Percentiles rank a stretch among this genome's conserved stretches.
Evolutionary conservation across 2,329 filamentous ascomycete species (phyloP).

Genomic region (Aspergillus terreus): DNA sequence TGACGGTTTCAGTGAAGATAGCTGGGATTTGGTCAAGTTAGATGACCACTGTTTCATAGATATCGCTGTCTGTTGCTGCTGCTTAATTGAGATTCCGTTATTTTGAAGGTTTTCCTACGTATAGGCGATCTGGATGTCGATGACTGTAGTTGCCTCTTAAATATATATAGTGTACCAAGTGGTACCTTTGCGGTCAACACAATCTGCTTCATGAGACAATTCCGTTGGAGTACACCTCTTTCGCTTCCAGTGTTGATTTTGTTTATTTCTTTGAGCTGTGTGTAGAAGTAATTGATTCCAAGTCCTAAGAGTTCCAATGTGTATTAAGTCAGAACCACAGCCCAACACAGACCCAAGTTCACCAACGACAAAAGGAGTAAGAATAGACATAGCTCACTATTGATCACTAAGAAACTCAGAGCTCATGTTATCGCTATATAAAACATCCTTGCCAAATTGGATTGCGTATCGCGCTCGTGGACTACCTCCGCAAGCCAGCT

Average conservation of each 20-base stretch:
- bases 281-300: too few relatives aligned
- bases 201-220: too few relatives aligned
- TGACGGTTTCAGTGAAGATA: slow-evolving; percentile 17
- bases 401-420: too few relatives aligned
- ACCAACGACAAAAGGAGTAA: not conserved
- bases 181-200: too few relatives aligned
- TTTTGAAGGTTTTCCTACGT: not conserved
- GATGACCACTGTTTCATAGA: slow-evolving; percentile 52
- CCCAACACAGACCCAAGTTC: too few relatives aligned
- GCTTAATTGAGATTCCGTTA: slow-evolving; percentile 1
- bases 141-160: not conserved
- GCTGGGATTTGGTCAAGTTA: slow-evolving; percentile 52
- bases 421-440: too few relatives aligned
- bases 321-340: too few relatives aligned
- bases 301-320: too few relatives aligned
- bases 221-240: too few relatives aligned
- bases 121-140: not conserved
- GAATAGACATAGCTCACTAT: not conserved
- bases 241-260: too few relatives aligned
- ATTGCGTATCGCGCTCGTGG: not conserved
- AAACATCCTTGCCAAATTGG: not conserved
- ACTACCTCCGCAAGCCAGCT: not conserved
- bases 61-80: not conserved
- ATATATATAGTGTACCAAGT: too few relatives aligned
- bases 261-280: too few relatives aligned